Conservation (phyloP, 2,329 filamentous ascomycete genomes). For the Paraphoma chrysanthemicola region DNA sequence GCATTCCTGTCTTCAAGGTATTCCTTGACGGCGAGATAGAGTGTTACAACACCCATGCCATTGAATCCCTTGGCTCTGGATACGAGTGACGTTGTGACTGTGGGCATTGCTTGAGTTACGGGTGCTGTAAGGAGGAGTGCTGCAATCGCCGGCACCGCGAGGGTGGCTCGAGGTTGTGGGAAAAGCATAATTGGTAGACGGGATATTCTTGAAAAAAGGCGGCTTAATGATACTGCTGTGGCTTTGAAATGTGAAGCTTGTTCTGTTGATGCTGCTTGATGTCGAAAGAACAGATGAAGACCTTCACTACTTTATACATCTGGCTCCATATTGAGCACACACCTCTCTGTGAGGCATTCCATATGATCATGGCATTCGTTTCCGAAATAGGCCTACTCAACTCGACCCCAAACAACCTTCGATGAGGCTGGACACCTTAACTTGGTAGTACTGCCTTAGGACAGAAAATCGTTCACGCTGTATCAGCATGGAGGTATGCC, state of each 20-base stretch:
- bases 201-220: not conserved
- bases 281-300: not conserved
- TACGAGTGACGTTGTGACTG: not conserved
- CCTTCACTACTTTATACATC: not conserved
- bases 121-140: not conserved
- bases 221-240: not conserved
- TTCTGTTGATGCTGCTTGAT: not conserved
- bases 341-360: not conserved
- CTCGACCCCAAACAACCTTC: not conserved
- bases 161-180: not conserved
- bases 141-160: not conserved
- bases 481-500: too few relatives aligned
- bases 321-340: not conserved
- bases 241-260: not conserved
- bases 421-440: not conserved
- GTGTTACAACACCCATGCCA: not conserved
- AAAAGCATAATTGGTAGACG: not conserved
- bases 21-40: slow-evolving; percentile 1
- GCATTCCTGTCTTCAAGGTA: not conserved
- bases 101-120: slow-evolving; percentile 2
- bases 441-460: not conserved
- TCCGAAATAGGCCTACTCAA: not conserved
- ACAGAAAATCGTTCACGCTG: not conserved
- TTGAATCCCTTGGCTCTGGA: not conserved
- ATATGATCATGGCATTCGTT: not conserved